Evolutionary conservation across 352 stramenopile genomes (phyloP).

Genomic region (Globisporangium carolinianum): DNA sequence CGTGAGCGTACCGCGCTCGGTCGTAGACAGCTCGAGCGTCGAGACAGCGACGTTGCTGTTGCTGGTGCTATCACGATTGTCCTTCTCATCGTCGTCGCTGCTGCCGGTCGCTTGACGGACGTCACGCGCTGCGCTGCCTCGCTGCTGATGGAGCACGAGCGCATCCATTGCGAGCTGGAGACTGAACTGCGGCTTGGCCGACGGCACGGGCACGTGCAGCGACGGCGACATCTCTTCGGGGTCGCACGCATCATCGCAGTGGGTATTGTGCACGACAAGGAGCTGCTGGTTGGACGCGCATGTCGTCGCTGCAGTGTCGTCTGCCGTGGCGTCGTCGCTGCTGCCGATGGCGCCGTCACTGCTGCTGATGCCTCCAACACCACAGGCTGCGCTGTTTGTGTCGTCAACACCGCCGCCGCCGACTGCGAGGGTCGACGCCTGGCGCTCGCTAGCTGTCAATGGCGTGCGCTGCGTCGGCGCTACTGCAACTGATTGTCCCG

Average conservation of each 20-base stretch:
- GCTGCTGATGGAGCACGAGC: constrained; percentile 14
- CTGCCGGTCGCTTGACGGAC: background rate
- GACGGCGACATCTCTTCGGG: constrained; percentile 14
- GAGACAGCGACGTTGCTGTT: background rate
- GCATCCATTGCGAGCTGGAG: constrained; percentile 30
- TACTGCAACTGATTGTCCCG: background rate
- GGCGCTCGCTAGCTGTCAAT: background rate
- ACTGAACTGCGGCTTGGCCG: constrained; percentile 26
- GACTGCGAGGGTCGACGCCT: background rate
- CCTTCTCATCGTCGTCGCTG: background rate
- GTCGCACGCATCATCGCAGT: background rate
- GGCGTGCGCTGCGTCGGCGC: background rate
- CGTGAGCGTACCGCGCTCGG: constrained; percentile 1
- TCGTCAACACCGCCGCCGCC: no score
- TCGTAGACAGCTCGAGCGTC: constrained; percentile 4
- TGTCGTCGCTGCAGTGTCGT: no score
- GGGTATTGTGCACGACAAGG: background rate
- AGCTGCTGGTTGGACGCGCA: no score
- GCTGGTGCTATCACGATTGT: background rate
- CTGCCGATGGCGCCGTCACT: background rate
- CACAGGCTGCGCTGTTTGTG: background rate
- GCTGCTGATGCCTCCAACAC: background rate
- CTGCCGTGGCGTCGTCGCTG: background rate
- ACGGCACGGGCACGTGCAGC: constrained; percentile 11
- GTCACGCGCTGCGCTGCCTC: background rate